phyloP scores from a whole-genome alignment of 768 basidiomycete species.

The Candolleomyces eurysporus region DNA sequence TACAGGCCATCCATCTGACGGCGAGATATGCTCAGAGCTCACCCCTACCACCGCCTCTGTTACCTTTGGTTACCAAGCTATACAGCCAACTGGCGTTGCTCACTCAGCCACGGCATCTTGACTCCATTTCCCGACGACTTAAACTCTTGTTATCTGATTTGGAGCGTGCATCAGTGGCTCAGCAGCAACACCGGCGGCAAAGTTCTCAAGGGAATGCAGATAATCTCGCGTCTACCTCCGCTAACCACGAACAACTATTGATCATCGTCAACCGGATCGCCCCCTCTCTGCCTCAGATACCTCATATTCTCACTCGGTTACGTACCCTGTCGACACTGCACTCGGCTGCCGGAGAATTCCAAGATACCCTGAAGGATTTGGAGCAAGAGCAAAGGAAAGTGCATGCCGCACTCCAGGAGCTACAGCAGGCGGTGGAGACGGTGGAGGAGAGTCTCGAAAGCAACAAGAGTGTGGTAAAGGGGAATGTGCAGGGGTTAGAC shows the following conservation, averaged over 20 bases:
- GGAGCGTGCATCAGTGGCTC: slow-evolving; percentile 69
- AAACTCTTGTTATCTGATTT: slow-evolving; percentile 92
- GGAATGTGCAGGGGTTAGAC: slow-evolving; percentile 74
- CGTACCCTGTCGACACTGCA: slow-evolving; percentile 84
- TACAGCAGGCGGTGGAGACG: slow-evolving; percentile 63
- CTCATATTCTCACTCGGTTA: slow-evolving; percentile 86
- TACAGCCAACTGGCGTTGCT: slow-evolving; percentile 85
- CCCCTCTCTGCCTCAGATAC: slow-evolving; percentile 76
- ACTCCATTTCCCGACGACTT: slow-evolving; percentile 90
- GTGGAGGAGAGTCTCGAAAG: slow-evolving; percentile 77
- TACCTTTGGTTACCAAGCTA: slow-evolving; percentile 77
- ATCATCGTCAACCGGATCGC: slow-evolving; percentile 69
- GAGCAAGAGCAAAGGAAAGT: slow-evolving; percentile 72
- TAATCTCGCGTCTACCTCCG: slow-evolving; percentile 18
- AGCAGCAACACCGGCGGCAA: slow-evolving; percentile 42
- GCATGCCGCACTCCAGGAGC: slow-evolving; percentile 61
- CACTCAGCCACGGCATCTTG: slow-evolving; percentile 93
- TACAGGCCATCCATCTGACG: background rate
- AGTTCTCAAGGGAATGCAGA: slow-evolving; percentile 37
- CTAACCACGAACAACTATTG: slow-evolving; percentile 57
- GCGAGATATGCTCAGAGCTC: slow-evolving; percentile 45
- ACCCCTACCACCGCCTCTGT: slow-evolving; percentile 74
- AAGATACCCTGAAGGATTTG: slow-evolving; percentile 58
- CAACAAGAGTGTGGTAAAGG: slow-evolving; percentile 67
- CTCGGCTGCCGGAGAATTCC: slow-evolving; percentile 76